A percentile compares a stretch with the other conserved stretches of the same genome.
Evolutionary conservation across 1,284 basidiomycete genomes (phyloP).

Genomic region (Phenoliferia sp.): DNA sequence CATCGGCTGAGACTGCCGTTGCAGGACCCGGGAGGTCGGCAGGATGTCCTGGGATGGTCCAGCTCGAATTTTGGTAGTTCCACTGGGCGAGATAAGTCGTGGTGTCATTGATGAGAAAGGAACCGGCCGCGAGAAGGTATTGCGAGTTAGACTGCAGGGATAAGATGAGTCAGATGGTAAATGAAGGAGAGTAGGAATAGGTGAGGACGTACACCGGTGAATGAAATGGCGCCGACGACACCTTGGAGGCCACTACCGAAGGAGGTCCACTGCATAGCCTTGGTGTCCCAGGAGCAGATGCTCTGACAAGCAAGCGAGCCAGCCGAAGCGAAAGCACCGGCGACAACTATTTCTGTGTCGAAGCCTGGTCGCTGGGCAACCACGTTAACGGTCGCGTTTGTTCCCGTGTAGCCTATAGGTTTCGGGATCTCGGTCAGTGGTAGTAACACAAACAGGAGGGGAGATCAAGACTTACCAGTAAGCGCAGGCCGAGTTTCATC

Average conservation of each 20-base stretch:
- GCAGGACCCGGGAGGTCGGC: conserved; percentile 77
- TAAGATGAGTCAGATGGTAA: conserved; percentile 29
- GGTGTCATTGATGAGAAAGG: conserved; percentile 59
- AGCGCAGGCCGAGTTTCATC: conserved; percentile 34
- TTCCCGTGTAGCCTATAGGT: conserved; percentile 42
- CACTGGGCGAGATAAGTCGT: conserved; percentile 66
- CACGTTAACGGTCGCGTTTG: conserved; percentile 64
- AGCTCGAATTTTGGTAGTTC: conserved; percentile 62
- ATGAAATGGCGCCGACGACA: conserved; percentile 70
- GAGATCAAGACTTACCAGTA: not conserved
- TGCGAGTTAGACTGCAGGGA: conserved; percentile 48
- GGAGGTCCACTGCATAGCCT: conserved; percentile 66
- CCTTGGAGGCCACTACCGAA: conserved; percentile 80
- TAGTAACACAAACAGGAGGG: not conserved
- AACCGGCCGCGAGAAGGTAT: conserved; percentile 52
- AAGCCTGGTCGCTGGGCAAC: conserved; percentile 62
- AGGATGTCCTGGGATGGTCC: conserved; percentile 64
- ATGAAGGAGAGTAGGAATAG: not conserved
- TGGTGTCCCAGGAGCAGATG: conserved; percentile 72
- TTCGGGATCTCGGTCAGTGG: too few relatives aligned
- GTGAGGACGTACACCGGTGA: conserved; percentile 68
- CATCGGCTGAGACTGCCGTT: conserved; percentile 79
- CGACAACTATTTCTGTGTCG: conserved; percentile 66
- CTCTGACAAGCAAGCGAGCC: conserved; percentile 70
- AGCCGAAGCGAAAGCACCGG: conserved; percentile 75